Evolutionary conservation across 176 grass and related monocot genomes (phyloP), one percentile per base, ranked within the genome.

Genomic region (Coix lacrymajobi): DNA sequence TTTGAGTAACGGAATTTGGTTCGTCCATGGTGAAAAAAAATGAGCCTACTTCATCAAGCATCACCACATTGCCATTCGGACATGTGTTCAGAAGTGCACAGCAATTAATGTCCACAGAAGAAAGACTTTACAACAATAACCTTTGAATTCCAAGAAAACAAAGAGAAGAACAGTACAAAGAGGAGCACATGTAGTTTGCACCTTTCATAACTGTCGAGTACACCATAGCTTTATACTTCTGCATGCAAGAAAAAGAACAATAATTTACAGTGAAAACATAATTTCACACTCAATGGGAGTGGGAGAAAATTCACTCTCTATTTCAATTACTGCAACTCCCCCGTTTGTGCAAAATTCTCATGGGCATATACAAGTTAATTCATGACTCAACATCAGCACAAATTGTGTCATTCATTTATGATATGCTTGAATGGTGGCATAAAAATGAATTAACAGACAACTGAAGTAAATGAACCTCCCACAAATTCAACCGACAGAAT

Each of bases 201-300:
- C 92, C 89, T 92, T 88, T 85, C 87, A 73, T 78, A 49, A 69
- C 80, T 39, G 36, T n/a, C 6, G 83, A 84, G 40, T 70, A 78
- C 17, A 33, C 38, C 81, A 58, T 67, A 49, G 82, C 85, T 69
- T 58, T 76, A 48, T 77, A 85, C 66, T 85, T 92, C 92, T 94
- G 82, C 76, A 85, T 29, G 15, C 22, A 74, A 86, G 69, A 73
- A 41, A 84, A n/a, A 78, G 3, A 10, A 17, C 20, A 25, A 32
- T 4, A 41, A 78, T 24, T 61, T 19, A 56, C 67, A 66, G n/a
- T 79, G 20, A 83, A 40, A 49, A 48, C 9, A 73, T 2, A 73
- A n/a, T 28, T 65, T 32, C 20, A 66, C 6, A 65, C 3, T 22
- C 5, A 64, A 40, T 14, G 40, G 38, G 10, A 37, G 17, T 65